Conservation (phyloP, 2,329 filamentous ascomycete genomes). For the Claviceps pazoutovae region DNA sequence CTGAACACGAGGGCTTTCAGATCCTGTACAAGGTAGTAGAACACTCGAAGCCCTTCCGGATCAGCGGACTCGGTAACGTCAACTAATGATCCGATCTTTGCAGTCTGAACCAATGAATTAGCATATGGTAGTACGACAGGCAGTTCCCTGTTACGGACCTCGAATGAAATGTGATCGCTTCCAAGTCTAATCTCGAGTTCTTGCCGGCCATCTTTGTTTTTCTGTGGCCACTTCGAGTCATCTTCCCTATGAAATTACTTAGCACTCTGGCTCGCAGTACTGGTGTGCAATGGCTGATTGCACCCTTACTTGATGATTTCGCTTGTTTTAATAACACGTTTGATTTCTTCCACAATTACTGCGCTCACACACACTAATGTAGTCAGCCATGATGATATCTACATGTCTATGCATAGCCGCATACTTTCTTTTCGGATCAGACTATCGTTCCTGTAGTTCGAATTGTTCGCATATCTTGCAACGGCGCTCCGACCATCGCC, state of each 20-base stretch:
- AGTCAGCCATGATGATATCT: not conserved
- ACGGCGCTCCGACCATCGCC: constrained; percentile 88
- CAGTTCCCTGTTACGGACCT: constrained; percentile 42
- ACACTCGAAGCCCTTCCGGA: constrained; percentile 88
- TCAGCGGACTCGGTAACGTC: constrained; percentile 94
- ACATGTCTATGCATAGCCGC: not conserved
- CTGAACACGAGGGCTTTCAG: constrained; percentile 95
- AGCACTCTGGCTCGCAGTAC: not conserved
- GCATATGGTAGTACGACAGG: not conserved
- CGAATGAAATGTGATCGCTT: constrained; percentile 93
- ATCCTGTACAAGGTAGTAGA: constrained; percentile 97
- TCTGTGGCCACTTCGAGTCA: constrained; percentile 95
- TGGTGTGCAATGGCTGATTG: not conserved
- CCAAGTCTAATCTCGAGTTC: constrained; percentile 90
- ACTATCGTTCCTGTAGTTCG: constrained; percentile 97
- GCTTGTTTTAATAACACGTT: constrained; percentile 90
- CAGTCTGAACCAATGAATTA: constrained; percentile 49
- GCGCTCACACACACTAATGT: constrained; percentile 84
- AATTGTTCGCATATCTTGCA: constrained; percentile 96
- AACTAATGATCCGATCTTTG: constrained; percentile 92
- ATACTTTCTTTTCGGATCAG: constrained; percentile 99
- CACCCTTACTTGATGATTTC: constrained; percentile 80
- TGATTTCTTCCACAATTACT: constrained; percentile 82
- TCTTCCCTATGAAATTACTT: constrained; percentile 56
- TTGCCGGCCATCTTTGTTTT: constrained; percentile 97